These are phyloP conservation scores for Bacterosira constricta DNA, from an alignment of 108 stramenopile genomes.

Conservation along the genomic window DNA sequence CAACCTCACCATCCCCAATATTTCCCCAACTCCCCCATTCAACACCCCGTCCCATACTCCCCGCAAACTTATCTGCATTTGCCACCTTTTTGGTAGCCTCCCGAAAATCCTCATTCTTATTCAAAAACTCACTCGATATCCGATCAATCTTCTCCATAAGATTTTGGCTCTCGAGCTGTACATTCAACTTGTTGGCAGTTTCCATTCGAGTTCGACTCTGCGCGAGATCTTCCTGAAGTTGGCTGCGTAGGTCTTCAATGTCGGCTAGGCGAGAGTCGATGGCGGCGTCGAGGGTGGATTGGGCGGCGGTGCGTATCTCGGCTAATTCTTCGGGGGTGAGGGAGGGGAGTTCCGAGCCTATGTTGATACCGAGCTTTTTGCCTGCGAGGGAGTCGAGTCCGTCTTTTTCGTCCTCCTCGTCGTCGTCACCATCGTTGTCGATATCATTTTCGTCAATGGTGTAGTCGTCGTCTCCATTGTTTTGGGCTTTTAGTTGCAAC, in stretches of 20 bases:
- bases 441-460: background rate
- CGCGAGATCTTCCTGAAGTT: constrained; percentile 51
- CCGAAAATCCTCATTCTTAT: constrained; percentile 16
- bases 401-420: constrained; percentile 21
- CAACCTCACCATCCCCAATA: constrained; percentile 33
- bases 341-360: constrained; percentile 8
- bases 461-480: background rate
- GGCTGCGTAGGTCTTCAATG: constrained; percentile 52
- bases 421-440: constrained; percentile 9
- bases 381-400: constrained; percentile 17
- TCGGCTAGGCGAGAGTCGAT: constrained; percentile 66
- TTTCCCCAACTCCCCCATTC: constrained; percentile 56
- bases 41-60: constrained; percentile 52
- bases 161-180: constrained; percentile 35
- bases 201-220: constrained; percentile 45
- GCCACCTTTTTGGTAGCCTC: constrained; percentile 46
- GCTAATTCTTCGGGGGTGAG: constrained; percentile 47
- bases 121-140: constrained; percentile 59
- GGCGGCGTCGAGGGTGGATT: constrained; percentile 52
- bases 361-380: constrained; percentile 39
- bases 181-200: constrained; percentile 43
- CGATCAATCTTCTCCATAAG: constrained; percentile 74
- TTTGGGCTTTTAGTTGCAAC: no score
- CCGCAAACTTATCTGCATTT: constrained; percentile 54
- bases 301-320: constrained; percentile 56